Percentiles rank a stretch among this genome's conserved stretches.
Conservation (phyloP, 495 filamentous ascomycete species). For the Diplogelasinospora grovesii region DNA sequence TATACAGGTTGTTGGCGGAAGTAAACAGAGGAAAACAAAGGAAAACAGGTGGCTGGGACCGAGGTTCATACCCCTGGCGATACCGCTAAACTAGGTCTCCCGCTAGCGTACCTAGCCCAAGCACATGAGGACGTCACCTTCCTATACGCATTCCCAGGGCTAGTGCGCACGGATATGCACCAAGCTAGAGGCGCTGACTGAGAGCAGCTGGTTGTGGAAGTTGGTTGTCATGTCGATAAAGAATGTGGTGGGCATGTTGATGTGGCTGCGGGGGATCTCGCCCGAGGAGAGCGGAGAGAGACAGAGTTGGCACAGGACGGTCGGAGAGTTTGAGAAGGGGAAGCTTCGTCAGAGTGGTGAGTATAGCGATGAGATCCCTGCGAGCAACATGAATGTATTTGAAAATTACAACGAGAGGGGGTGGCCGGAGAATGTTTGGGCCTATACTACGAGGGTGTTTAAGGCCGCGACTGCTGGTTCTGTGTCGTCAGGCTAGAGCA, state of each 20-base stretch:
- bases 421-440: conserved; percentile 14
- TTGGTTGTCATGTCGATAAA: background rate
- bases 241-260: background rate
- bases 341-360: background rate
- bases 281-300: conserved; percentile 16
- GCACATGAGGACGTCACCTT: conserved; percentile 9
- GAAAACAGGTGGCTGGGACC: no score
- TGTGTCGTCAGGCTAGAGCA: no score
- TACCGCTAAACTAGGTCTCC: no score
- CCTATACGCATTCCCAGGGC: conserved; percentile 11
- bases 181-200: background rate
- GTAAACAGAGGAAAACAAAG: no score
- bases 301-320: conserved; percentile 9
- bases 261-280: conserved; percentile 5
- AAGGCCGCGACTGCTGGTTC: no score
- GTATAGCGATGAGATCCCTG: conserved; percentile 1
- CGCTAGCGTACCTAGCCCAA: conserved; percentile 10
- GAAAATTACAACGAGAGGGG: conserved; percentile 7
- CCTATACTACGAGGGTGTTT: conserved; percentile 6
- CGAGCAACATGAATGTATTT: background rate
- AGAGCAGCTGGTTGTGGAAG: background rate
- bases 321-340: background rate
- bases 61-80: no score
- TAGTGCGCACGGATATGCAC: conserved; percentile 10
- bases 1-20: no score